A percentile compares a stretch with the other conserved stretches of the same genome.
These are phyloP conservation scores for Yamadazyma dushanensis DNA, from an alignment of 1,139 yeast genomes.

Conservation along the genomic window DNA sequence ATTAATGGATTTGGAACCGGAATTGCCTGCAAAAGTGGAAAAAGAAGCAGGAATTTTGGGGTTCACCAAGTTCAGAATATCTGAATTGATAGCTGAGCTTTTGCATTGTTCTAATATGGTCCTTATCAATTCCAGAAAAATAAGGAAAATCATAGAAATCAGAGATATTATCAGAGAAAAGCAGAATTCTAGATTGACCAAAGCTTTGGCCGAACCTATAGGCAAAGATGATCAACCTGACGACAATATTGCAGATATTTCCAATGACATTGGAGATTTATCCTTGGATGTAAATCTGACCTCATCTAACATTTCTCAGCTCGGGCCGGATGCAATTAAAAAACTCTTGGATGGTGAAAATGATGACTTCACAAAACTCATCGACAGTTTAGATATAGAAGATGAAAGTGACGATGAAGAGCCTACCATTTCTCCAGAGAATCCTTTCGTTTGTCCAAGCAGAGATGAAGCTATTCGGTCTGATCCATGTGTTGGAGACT, in stretches of 20 bases:
- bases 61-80: conserved; percentile 42
- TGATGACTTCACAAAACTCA: conserved; percentile 14
- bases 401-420: conserved; percentile 50
- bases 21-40: conserved; percentile 22
- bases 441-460: conserved; percentile 46
- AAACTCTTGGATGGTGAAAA: conserved; percentile 14
- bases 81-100: conserved; percentile 48
- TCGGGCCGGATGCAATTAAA: conserved; percentile 10
- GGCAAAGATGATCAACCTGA: conserved; percentile 10
- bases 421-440: conserved; percentile 46
- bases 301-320: conserved; percentile 9
- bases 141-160: conserved; percentile 33
- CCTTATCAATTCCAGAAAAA: conserved; percentile 41
- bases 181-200: conserved; percentile 29
- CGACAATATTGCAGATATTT: conserved; percentile 23
- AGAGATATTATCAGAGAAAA: conserved; percentile 39
- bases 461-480: conserved; percentile 33
- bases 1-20: conserved; percentile 29
- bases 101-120: conserved; percentile 53
- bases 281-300: conserved; percentile 32
- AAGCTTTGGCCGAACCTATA: conserved; percentile 35
- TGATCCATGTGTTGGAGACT: conserved; percentile 46
- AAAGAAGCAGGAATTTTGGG: conserved; percentile 29
- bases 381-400: conserved; percentile 23
- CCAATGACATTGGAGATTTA: conserved; percentile 41